Percentiles rank a stretch among this genome's conserved stretches.
Evolutionary conservation across 169 alveolate genomes (phyloP).

Genomic region (Perkinsus marinus): DNA sequence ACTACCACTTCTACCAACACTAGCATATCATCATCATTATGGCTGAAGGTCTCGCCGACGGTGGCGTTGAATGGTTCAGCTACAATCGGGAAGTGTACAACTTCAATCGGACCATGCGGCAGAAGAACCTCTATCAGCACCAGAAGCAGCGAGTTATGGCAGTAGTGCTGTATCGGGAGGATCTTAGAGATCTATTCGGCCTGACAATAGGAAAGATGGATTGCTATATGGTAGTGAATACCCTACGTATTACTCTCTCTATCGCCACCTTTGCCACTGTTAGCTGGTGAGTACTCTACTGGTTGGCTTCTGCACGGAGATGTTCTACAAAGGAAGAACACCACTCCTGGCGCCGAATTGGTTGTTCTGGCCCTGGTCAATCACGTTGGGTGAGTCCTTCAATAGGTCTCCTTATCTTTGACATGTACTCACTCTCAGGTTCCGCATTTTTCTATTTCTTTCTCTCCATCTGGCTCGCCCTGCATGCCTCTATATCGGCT

Average conservation of each 20-base stretch:
- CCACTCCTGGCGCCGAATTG: background rate
- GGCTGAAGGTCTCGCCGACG: background rate
- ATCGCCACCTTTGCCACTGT: background rate
- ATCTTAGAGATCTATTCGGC: background rate
- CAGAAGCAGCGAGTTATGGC: background rate
- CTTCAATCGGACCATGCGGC: background rate
- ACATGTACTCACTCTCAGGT: background rate
- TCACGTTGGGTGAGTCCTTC: background rate
- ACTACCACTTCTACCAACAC: background rate
- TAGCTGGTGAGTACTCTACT: background rate
- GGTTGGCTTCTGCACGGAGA: background rate
- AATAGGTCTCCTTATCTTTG: background rate
- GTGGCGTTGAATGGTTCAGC: background rate
- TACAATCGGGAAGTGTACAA: background rate
- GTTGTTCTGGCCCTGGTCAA: background rate
- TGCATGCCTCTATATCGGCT: constrained; percentile 6
- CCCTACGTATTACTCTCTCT: too few species aligned
- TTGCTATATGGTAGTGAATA: background rate
- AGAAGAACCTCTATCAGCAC: background rate
- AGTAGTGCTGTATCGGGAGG: background rate
- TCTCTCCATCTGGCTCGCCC: constrained; percentile 1
- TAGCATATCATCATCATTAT: background rate
- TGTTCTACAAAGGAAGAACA: background rate
- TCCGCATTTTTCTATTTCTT: background rate
- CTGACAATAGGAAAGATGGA: background rate